Percentiles rank a stretch among this genome's conserved stretches.
Evolutionary conservation across 106 monocot species (phyloP).

Genomic region (Hemerocallis citrina): DNA sequence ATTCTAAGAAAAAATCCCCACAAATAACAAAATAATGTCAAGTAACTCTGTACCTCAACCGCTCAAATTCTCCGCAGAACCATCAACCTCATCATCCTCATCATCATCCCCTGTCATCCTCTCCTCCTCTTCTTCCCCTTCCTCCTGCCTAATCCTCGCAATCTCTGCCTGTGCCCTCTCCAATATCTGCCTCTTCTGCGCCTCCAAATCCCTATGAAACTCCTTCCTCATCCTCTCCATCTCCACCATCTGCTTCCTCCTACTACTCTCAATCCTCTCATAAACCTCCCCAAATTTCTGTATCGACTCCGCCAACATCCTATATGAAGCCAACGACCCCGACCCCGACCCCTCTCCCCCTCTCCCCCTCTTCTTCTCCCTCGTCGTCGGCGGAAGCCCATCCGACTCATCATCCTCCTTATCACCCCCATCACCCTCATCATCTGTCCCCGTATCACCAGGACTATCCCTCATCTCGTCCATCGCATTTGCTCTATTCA

Average conservation of each 20-base stretch:
- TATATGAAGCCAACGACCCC: constrained; percentile 31
- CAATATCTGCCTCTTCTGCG: constrained; percentile 72
- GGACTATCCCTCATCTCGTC: constrained; percentile 59
- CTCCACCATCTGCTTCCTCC: constrained; percentile 69
- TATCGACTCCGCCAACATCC: constrained; percentile 64
- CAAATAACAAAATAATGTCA: too few species aligned
- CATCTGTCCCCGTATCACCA: constrained; percentile 33
- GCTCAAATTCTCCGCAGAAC: constrained; percentile 40
- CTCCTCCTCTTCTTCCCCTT: constrained; percentile 33
- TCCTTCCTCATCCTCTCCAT: constrained; percentile 85
- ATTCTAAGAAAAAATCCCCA: too few species aligned
- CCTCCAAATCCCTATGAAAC: constrained; percentile 74
- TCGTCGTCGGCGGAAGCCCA: constrained; percentile 39
- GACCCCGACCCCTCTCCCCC: constrained; percentile 11
- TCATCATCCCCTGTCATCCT: constrained; percentile 16
- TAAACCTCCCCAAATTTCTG: constrained; percentile 70
- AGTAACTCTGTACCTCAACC: too few species aligned
- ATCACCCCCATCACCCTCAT: constrained; percentile 26
- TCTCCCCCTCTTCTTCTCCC: neutral
- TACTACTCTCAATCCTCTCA: constrained; percentile 78
- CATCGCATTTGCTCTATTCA: constrained; percentile 23
- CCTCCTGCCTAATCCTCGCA: constrained; percentile 46
- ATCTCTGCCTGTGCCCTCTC: constrained; percentile 73
- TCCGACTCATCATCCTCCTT: constrained; percentile 44
- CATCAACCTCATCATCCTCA: constrained; percentile 32